Conservation (phyloP, 2,329 filamentous ascomycete species). For the Trematosphaeria pertusa region DNA sequence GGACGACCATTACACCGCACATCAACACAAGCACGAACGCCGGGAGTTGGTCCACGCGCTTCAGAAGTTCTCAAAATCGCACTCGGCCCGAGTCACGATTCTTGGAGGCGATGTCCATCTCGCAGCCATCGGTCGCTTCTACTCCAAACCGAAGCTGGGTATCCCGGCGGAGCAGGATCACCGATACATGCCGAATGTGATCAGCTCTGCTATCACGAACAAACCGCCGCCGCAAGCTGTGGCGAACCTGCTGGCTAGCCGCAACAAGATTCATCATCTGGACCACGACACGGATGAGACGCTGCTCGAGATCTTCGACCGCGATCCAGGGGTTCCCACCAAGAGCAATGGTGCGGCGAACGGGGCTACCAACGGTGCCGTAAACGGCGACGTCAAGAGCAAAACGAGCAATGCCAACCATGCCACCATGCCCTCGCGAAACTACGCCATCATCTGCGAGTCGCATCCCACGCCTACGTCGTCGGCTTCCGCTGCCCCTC, state of each 20-base stretch:
- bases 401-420: constrained; percentile 78
- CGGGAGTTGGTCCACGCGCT: constrained; percentile 72
- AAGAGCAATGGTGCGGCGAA: constrained; percentile 22
- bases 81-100: constrained; percentile 66
- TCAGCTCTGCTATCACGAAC: constrained; percentile 71
- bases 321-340: constrained; percentile 54
- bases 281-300: constrained; percentile 70
- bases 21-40: constrained; percentile 89
- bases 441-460: constrained; percentile 70
- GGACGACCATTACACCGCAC: constrained; percentile 82
- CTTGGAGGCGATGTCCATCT: constrained; percentile 71
- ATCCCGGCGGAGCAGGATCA: constrained; percentile 65
- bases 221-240: constrained; percentile 70
- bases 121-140: constrained; percentile 69
- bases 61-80: constrained; percentile 63
- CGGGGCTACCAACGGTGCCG: constrained; percentile 15
- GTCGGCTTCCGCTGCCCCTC: constrained; percentile 24
- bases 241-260: constrained; percentile 67
- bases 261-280: constrained; percentile 72
- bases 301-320: constrained; percentile 67
- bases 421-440: constrained; percentile 79
- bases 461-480: constrained; percentile 39
- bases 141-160: constrained; percentile 64
- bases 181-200: constrained; percentile 69
- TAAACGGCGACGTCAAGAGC: constrained; percentile 30